Conservation (phyloP, 2,329 filamentous ascomycete species). For the Harringtonia lauricola region DNA sequence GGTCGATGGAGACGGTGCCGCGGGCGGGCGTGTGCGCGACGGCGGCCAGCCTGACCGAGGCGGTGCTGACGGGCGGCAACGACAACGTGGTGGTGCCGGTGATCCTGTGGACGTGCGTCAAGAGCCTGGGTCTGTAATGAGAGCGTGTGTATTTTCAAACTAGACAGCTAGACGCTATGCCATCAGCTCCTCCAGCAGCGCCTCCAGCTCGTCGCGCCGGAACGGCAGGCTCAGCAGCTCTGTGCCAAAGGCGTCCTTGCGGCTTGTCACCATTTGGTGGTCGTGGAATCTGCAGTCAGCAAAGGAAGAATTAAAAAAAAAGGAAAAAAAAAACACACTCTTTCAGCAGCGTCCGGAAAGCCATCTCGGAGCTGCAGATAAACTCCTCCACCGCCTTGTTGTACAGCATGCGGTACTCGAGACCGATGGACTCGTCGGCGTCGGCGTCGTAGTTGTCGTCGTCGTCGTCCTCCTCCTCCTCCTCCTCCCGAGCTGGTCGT, state of each 20-base stretch:
- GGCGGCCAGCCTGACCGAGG: conserved; percentile 83
- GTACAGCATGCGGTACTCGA: conserved; percentile 87
- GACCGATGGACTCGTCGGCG: conserved; percentile 48
- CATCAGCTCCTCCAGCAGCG: conserved; percentile 67
- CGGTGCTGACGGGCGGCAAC: conserved; percentile 90
- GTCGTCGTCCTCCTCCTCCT: conserved; percentile 58
- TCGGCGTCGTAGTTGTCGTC: conserved; percentile 72
- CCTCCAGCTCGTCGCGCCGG: conserved; percentile 77
- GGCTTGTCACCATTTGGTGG: conserved; percentile 90
- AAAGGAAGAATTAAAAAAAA: not conserved
- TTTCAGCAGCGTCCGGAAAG: conserved; percentile 85
- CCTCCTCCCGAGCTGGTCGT: conserved; percentile 32
- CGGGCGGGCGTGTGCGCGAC: conserved; percentile 65
- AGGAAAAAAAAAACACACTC: conserved; percentile 48
- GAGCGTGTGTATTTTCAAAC: too few species aligned
- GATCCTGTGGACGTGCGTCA: conserved; percentile 83
- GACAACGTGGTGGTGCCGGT: conserved; percentile 97
- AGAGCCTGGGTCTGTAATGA: conserved; percentile 57
- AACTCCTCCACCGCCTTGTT: conserved; percentile 95
- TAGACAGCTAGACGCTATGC: too few species aligned
- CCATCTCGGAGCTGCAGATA: conserved; percentile 93
- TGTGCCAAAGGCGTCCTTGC: conserved; percentile 74
- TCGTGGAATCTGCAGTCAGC: conserved; percentile 65
- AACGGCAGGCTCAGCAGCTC: conserved; percentile 82
- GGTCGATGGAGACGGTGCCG: conserved; percentile 39